Evolutionary conservation across 2,329 filamentous ascomycete genomes (phyloP), one percentile per base, ranked within the genome.

Genomic region (Cordyceps fumosorosea): DNA sequence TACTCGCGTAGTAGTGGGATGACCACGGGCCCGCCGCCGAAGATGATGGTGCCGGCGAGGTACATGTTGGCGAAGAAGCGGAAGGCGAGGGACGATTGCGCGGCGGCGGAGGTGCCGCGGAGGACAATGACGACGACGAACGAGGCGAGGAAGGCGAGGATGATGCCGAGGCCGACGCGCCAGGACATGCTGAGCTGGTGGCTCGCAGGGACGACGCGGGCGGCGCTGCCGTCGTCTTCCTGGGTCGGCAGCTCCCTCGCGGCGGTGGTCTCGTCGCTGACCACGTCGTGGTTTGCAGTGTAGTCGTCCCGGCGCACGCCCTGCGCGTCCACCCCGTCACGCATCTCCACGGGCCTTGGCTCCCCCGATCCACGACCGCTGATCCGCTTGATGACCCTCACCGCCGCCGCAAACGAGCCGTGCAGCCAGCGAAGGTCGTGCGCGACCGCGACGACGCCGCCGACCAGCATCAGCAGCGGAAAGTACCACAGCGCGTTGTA

Each of bases 401-500:
- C 22, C 5, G 42, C 56, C 0, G 37, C 63, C 26, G 29, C 40
- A 20, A 51, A 42, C 22, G 67, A 68, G 0, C 74, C 69, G n/a
- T 81, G 78, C 7, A 82, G 67, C 74, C 81, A 80, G 48, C 78
- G 76, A 50, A 74, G 76, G 71, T 90, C 88, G 76, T 83, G 85
- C 0, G 82, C 59, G 0, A 85, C 71, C 0, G 84, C 82, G 0
- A 73, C 71, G 1, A 79, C 12, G 0, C 87, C 88, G 0, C 80
- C 83, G 1, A 77, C 65, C 0, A 81, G 66, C 73, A 91, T 86
- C 5, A 91, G 69, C 0, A 84, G 67, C 0, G 89, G 89, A 52
- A 90, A 91, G 66, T 89, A 92, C 89, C 89, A 92, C 0, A 91
- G 73, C 0, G 87, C 83, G 56, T 85, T 90, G 67, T 91, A 91